Percentiles rank a stretch among this genome's conserved stretches.
phyloP scores from a whole-genome alignment of 257 asterid genomes.

The Lycium ferocissimum region DNA sequence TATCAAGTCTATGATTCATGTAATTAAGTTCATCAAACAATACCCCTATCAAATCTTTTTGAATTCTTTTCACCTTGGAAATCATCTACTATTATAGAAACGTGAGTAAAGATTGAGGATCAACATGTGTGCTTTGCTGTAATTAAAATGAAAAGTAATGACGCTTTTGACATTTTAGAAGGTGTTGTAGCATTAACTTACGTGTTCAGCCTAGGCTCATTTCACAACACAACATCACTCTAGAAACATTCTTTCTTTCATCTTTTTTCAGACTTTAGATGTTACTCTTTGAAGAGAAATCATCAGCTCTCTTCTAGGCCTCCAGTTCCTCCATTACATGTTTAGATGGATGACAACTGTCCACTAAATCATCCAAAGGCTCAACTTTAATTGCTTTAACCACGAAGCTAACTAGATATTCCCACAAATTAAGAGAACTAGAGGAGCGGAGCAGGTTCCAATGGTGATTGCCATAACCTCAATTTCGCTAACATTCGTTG shows the following conservation, averaged over 20 bases:
- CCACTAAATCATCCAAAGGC: neutral
- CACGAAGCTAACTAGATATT: neutral
- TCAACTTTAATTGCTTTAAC: neutral
- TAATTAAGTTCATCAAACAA: slow-evolving; percentile 19
- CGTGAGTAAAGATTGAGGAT: too few relatives aligned
- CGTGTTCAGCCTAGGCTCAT: too few relatives aligned
- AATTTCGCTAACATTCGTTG: too few relatives aligned
- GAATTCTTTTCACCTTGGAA: neutral
- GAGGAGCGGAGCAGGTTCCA: neutral
- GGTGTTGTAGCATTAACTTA: too few relatives aligned
- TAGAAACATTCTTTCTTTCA: too few relatives aligned
- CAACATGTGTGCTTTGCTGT: too few relatives aligned
- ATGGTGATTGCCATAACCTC: neutral
- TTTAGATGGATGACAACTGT: neutral
- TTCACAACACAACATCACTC: too few relatives aligned
- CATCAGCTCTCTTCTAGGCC: neutral
- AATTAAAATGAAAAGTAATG: too few relatives aligned
- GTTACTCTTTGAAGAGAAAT: too few relatives aligned
- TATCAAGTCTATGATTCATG: slow-evolving; percentile 8
- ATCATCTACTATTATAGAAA: neutral
- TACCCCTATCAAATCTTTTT: neutral
- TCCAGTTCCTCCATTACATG: too few relatives aligned
- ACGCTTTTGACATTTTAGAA: too few relatives aligned
- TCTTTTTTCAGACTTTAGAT: too few relatives aligned
- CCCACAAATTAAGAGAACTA: neutral